phyloP scores from a whole-genome alignment of 495 filamentous ascomycete species.

The Annulohypoxylon bovei region DNA sequence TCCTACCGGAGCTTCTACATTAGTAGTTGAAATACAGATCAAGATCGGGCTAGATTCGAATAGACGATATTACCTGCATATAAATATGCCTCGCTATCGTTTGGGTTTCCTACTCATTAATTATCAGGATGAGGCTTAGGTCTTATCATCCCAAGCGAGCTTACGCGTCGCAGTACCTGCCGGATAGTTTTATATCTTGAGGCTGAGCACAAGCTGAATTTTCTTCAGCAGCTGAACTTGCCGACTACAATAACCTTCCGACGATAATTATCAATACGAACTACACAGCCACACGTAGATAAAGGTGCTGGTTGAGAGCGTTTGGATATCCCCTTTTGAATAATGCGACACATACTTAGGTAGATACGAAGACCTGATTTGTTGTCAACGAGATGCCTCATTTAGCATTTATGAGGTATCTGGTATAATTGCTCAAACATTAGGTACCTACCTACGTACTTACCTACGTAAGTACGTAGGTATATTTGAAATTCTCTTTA shows the following conservation, averaged over 20 bases:
- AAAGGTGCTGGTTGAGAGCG: not conserved
- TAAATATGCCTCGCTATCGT: not conserved
- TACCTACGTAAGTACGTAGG: no score
- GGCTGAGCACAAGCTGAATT: conserved; percentile 18
- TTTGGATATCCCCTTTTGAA: not conserved
- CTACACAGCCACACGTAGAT: not conserved
- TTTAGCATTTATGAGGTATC: no score
- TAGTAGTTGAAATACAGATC: not conserved
- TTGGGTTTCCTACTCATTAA: not conserved
- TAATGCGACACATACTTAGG: not conserved
- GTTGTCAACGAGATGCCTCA: no score
- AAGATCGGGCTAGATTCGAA: not conserved
- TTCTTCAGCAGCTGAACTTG: not conserved
- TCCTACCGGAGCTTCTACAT: conserved; percentile 1
- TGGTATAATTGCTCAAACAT: no score
- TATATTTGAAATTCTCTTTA: no score
- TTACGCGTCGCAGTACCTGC: conserved; percentile 7
- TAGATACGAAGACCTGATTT: no score
- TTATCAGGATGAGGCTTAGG: not conserved
- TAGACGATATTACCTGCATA: not conserved
- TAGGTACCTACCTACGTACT: no score
- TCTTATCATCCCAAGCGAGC: not conserved
- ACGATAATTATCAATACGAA: not conserved
- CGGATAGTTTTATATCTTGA: conserved; percentile 11
- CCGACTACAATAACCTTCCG: conserved; percentile 3